Percentiles rank a stretch among this genome's conserved stretches.
These are phyloP conservation scores for Leccinellum rugosiceps DNA, from an alignment of 768 basidiomycete genomes.

Conservation along the genomic window DNA sequence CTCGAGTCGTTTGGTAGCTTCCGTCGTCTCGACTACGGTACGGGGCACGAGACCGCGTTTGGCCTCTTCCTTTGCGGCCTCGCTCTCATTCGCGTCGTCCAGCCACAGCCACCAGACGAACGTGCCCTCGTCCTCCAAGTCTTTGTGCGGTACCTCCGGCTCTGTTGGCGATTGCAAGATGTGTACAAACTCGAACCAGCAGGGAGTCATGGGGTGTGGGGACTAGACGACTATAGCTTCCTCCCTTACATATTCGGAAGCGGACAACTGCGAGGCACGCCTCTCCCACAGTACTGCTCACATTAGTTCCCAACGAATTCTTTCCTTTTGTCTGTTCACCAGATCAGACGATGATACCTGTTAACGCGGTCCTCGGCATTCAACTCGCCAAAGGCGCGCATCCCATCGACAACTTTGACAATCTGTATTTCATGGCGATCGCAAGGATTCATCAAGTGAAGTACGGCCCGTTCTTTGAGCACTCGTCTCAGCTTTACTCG, in stretches of 20 bases:
- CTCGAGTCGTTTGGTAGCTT: slow-evolving; percentile 86
- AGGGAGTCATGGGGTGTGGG: slow-evolving; percentile 98
- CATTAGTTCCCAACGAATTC: slow-evolving; percentile 2
- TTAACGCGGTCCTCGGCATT: slow-evolving; percentile 57
- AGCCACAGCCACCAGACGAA: slow-evolving; percentile 59
- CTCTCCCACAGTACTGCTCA: neutral
- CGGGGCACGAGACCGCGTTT: slow-evolving; percentile 93
- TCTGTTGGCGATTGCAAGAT: slow-evolving; percentile 87
- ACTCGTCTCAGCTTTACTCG: slow-evolving; percentile 84
- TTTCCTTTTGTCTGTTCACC: neutral
- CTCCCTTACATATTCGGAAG: slow-evolving; percentile 90
- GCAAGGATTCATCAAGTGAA: slow-evolving; percentile 79
- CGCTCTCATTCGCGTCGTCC: slow-evolving; percentile 63
- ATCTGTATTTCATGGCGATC: slow-evolving; percentile 79
- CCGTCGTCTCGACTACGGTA: slow-evolving; percentile 91
- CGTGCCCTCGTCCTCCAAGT: slow-evolving; percentile 55
- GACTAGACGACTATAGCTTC: slow-evolving; percentile 88
- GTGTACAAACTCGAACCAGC: slow-evolving; percentile 91
- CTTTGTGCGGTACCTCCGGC: slow-evolving; percentile 72
- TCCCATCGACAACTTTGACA: slow-evolving; percentile 38
- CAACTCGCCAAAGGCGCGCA: slow-evolving; percentile 35
- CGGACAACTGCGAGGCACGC: slow-evolving; percentile 75
- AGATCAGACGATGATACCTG: slow-evolving; percentile 66
- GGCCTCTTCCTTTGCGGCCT: slow-evolving; percentile 72
- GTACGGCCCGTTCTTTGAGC: slow-evolving; percentile 85